Percentiles rank a stretch among this genome's conserved stretches.
Evolutionary conservation across 306 rosid genomes (phyloP).

Genomic region (Rosa persica): DNA sequence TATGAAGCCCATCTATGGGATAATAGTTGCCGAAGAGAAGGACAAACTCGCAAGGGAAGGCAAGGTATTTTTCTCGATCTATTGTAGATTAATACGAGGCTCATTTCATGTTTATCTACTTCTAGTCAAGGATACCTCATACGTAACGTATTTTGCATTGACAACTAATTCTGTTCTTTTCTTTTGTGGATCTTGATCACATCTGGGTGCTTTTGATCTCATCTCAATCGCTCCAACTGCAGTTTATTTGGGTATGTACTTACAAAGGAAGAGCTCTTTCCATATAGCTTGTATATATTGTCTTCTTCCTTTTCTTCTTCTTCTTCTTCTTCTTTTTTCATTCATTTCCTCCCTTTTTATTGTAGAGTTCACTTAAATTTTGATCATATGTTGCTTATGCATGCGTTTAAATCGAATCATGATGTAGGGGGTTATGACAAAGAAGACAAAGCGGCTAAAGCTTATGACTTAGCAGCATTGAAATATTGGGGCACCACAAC

Average conservation of each 20-base stretch:
- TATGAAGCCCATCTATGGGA: conserved; percentile 97
- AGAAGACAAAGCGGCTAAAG: conserved; percentile 95
- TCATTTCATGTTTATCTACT: background rate
- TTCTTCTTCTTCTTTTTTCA: background rate
- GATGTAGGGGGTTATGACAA: conserved; percentile 85
- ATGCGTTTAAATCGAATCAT: background rate
- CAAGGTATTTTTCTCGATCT: conserved; percentile 53
- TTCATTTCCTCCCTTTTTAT: background rate
- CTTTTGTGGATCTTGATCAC: conserved; percentile 6
- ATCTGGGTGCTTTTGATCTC: conserved; percentile 29
- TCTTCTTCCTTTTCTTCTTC: background rate
- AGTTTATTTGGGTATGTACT: conserved; percentile 81
- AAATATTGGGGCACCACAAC: conserved; percentile 96
- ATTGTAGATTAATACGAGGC: background rate
- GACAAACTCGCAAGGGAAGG: conserved; percentile 96
- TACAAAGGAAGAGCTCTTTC: conserved; percentile 3
- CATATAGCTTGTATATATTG: background rate
- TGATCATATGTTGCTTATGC: background rate
- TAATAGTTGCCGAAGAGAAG: conserved; percentile 94
- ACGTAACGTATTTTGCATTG: background rate
- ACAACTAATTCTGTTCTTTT: conserved; percentile 20
- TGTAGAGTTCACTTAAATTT: background rate
- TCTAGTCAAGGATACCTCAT: background rate
- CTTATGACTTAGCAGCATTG: conserved; percentile 89
- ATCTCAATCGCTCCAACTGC: conserved; percentile 30